Percentiles rank a stretch among this genome's conserved stretches.
Conservation (phyloP, 1,284 basidiomycete genomes). For the Trametes polyzona region DNA sequence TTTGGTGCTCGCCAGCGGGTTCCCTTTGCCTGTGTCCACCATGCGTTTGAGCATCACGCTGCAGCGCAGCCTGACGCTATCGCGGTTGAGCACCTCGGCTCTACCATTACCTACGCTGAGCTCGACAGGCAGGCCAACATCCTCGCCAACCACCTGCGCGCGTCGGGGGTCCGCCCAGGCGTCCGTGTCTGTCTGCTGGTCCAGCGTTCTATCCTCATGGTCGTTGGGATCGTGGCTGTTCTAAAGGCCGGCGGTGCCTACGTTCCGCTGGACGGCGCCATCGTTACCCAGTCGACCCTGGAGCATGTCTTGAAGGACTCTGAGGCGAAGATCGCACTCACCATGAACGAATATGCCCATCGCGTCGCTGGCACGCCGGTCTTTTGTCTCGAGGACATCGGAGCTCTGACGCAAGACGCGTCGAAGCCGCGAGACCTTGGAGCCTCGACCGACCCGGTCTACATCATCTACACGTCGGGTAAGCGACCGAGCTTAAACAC, state of each 20-base stretch:
- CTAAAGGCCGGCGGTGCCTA: constrained; percentile 62
- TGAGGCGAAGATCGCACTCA: constrained; percentile 47
- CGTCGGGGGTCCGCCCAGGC: constrained; percentile 48
- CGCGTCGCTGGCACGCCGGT: constrained; percentile 39
- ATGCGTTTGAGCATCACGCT: constrained; percentile 57
- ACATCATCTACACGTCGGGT: constrained; percentile 68
- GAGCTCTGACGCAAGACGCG: constrained; percentile 33
- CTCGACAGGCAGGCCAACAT: constrained; percentile 53
- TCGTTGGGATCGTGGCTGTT: constrained; percentile 56
- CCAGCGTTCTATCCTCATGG: constrained; percentile 57
- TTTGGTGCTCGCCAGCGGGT: constrained; percentile 41
- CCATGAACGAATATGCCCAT: constrained; percentile 48
- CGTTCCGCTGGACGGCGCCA: constrained; percentile 59
- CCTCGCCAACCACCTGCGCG: constrained; percentile 49
- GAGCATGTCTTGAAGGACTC: constrained; percentile 57
- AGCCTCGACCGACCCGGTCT: constrained; percentile 49
- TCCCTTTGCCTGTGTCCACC: constrained; percentile 55
- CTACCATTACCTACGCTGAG: constrained; percentile 52
- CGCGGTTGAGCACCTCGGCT: constrained; percentile 54
- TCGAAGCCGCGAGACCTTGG: constrained; percentile 45
- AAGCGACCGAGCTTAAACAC: constrained; percentile 21
- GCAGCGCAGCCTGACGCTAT: constrained; percentile 43
- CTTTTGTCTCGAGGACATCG: constrained; percentile 50
- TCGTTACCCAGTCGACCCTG: constrained; percentile 58
- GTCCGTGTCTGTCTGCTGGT: constrained; percentile 57